Evolutionary conservation across 2,329 filamentous ascomycete genomes (phyloP).

Genomic region (Plenodomus biglobosus): DNA sequence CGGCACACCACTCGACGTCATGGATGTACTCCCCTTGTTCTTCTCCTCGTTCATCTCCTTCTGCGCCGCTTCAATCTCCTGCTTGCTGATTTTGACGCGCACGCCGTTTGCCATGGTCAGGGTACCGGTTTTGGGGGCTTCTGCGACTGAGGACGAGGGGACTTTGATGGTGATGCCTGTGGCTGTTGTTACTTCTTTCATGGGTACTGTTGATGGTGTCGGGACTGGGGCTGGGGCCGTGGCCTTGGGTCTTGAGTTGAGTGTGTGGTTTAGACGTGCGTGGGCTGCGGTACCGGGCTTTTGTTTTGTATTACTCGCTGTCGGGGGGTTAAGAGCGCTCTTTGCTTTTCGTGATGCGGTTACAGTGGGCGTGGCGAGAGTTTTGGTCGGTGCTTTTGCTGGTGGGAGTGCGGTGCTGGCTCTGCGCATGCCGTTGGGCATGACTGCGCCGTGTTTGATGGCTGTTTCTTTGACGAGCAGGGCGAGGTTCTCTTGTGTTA

Average conservation of each 20-base stretch:
- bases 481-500: conserved; percentile 43
- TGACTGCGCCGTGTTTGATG: conserved; percentile 38
- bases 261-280: conserved; percentile 9
- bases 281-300: conserved; percentile 16
- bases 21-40: conserved; percentile 22
- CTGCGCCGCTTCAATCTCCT: conserved; percentile 38
- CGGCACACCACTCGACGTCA: conserved; percentile 36
- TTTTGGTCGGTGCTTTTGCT: conserved; percentile 26
- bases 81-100: conserved; percentile 33
- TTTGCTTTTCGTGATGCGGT: conserved; percentile 24
- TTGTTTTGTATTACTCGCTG: conserved; percentile 6
- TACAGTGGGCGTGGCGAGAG: conserved; percentile 19
- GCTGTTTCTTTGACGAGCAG: conserved; percentile 44
- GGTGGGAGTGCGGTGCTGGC: conserved; percentile 32
- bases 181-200: conserved; percentile 33
- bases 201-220: conserved; percentile 15
- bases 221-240: conserved; percentile 2
- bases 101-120: conserved; percentile 35
- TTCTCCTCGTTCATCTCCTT: conserved; percentile 30
- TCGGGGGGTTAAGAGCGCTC: conserved; percentile 25
- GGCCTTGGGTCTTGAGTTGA: conserved; percentile 14
- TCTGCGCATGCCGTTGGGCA: conserved; percentile 35
- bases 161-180: conserved; percentile 41
- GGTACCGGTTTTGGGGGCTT: conserved; percentile 37
- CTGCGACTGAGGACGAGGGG: conserved; percentile 30